Conservation (phyloP, 2,329 filamentous ascomycete species). For the Calonectria hawksworthii region DNA sequence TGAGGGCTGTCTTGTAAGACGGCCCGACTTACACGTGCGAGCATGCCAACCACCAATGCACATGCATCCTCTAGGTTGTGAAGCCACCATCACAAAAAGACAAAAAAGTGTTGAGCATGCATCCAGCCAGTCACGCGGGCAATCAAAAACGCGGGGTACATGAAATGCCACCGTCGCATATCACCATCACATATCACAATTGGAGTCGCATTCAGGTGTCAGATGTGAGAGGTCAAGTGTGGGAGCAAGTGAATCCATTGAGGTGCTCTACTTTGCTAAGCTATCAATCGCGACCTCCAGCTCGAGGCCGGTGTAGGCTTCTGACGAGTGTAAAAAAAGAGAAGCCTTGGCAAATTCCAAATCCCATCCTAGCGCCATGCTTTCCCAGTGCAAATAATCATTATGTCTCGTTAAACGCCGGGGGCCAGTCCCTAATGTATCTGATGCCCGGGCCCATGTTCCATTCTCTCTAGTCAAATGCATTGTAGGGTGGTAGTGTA, state of each 20-base stretch:
- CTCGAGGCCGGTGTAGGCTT: neutral
- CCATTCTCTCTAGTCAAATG: conserved; percentile 28
- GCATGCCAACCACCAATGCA: neutral
- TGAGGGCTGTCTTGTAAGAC: conserved; percentile 16
- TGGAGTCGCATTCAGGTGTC: neutral
- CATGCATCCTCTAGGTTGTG: neutral
- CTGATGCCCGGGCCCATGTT: conserved; percentile 27
- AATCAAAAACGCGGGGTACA: neutral
- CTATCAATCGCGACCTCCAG: conserved; percentile 14
- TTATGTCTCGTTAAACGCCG: conserved; percentile 45
- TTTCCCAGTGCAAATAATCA: conserved; percentile 36
- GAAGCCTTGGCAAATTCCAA: conserved; percentile 29
- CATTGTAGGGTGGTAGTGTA: neutral
- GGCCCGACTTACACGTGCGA: conserved; percentile 26
- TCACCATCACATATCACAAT: conserved; percentile 15
- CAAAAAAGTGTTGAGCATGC: conserved; percentile 1
- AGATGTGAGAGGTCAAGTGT: neutral
- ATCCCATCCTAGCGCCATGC: conserved; percentile 45
- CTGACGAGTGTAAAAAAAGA: conserved; percentile 13
- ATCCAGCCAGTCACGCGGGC: neutral
- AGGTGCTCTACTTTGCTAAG: conserved; percentile 10
- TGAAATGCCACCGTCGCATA: neutral
- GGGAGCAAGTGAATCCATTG: conserved; percentile 18
- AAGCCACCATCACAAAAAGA: neutral
- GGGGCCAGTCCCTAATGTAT: conserved; percentile 26